These are phyloP conservation scores for Pneumocystis murina DNA, from an alignment of 1,139 yeast species.

Conservation along the genomic window DNA sequence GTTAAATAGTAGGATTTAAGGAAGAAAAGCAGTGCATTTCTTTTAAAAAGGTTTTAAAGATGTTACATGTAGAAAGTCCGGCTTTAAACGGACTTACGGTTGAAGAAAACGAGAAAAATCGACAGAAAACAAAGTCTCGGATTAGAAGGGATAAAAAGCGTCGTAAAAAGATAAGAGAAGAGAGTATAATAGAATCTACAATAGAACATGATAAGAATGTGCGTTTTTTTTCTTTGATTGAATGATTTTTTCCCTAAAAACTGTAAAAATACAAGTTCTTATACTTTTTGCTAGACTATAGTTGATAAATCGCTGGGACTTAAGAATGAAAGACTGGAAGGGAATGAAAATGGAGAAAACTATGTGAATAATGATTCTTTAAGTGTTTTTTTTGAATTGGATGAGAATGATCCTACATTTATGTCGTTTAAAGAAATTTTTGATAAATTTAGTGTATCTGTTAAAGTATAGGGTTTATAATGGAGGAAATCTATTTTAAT, in stretches of 20 bases:
- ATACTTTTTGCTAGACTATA: background rate
- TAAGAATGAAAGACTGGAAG: background rate
- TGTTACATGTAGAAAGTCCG: background rate
- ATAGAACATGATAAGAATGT: background rate
- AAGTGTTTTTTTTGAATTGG: background rate
- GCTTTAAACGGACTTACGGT: background rate
- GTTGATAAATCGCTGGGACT: background rate
- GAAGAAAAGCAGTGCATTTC: background rate
- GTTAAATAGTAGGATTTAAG: background rate
- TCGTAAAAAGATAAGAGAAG: background rate
- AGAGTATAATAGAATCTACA: background rate
- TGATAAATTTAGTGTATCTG: conserved; percentile 3
- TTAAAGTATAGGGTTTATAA: background rate
- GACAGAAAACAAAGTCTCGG: background rate
- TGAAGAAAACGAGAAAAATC: background rate
- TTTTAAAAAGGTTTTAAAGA: background rate
- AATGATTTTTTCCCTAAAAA: background rate
- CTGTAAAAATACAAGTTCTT: background rate
- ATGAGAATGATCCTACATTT: conserved; percentile 3
- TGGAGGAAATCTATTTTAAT: background rate
- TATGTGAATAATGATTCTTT: background rate
- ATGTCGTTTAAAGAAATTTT: conserved; percentile 5
- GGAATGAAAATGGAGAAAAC: background rate
- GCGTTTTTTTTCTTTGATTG: background rate
- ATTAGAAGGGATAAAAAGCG: background rate